Evolutionary conservation across 2,329 filamentous ascomycete genomes (phyloP).

Genomic region (Lojkania enalia): DNA sequence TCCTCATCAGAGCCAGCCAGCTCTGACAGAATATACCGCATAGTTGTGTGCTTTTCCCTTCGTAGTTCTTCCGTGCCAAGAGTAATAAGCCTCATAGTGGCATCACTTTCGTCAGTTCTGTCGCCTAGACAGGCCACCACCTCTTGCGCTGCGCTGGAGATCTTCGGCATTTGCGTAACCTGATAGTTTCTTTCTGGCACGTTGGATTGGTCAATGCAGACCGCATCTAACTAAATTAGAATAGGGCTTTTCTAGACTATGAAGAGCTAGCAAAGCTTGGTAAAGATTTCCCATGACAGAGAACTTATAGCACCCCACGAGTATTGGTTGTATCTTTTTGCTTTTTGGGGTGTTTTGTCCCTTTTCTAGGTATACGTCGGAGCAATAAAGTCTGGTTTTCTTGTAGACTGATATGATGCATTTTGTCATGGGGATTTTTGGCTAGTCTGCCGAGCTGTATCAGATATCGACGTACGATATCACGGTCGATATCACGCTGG

Average conservation of each 20-base stretch:
- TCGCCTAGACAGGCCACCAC: conserved; percentile 19
- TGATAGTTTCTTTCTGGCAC: not conserved
- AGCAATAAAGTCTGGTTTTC: not conserved
- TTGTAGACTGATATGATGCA: not conserved
- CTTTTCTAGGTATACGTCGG: not conserved
- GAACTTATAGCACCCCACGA: not conserved
- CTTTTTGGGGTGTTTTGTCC: too few relatives aligned
- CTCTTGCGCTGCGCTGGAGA: conserved; percentile 3
- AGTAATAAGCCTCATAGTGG: not conserved
- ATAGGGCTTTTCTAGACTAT: not conserved
- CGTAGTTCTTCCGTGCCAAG: not conserved
- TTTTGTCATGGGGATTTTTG: too few relatives aligned
- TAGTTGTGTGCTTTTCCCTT: not conserved
- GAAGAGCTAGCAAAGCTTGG: not conserved
- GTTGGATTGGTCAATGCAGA: conserved; percentile 12
- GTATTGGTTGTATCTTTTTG: not conserved
- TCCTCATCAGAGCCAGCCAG: too few relatives aligned
- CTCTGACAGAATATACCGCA: too few relatives aligned
- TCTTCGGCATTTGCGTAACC: conserved; percentile 8
- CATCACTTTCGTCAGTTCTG: not conserved
- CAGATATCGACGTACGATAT: too few relatives aligned
- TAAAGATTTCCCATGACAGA: not conserved
- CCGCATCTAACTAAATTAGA: conserved; percentile 10
- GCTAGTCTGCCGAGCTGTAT: too few relatives aligned
- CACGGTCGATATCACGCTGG: too few relatives aligned